These are phyloP conservation scores for Pisolithus albus DNA, from an alignment of 768 basidiomycete species.

Conservation along the genomic window DNA sequence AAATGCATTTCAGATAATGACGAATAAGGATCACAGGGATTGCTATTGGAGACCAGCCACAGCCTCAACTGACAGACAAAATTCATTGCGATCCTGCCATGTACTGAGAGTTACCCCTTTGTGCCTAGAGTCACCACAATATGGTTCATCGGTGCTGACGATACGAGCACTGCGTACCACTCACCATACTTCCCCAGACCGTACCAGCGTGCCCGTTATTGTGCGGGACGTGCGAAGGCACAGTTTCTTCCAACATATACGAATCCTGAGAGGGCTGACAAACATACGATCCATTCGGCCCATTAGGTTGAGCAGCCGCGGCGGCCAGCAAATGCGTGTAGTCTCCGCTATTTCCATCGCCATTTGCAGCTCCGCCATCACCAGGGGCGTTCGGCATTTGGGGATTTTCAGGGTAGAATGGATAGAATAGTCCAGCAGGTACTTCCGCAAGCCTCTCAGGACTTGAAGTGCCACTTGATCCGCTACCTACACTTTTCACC, in stretches of 20 bases:
- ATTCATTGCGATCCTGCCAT: constrained; percentile 9
- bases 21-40: constrained; percentile 25
- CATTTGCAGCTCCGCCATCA: constrained; percentile 13
- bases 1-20: constrained; percentile 20
- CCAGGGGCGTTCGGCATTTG: constrained; percentile 12
- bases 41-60: not conserved
- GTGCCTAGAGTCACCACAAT: constrained; percentile 14
- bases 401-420: constrained; percentile 61
- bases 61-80: not conserved
- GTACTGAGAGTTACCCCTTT: constrained; percentile 17
- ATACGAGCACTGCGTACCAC: constrained; percentile 24
- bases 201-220: constrained; percentile 25
- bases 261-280: constrained; percentile 53
- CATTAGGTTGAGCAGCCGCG: constrained; percentile 50
- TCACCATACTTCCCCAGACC: constrained; percentile 42
- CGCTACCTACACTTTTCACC: constrained; percentile 16
- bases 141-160: constrained; percentile 27
- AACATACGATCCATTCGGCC: constrained; percentile 45
- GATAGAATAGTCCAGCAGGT: constrained; percentile 66
- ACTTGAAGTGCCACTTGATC: constrained; percentile 18
- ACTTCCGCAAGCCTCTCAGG: constrained; percentile 51
- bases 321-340: constrained; percentile 52
- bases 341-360: constrained; percentile 27
- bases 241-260: constrained; percentile 66
- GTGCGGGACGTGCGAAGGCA: constrained; percentile 28